phyloP scores from a whole-genome alignment of 192 early-diverging fungal species.

The Coemansia sp. region DNA sequence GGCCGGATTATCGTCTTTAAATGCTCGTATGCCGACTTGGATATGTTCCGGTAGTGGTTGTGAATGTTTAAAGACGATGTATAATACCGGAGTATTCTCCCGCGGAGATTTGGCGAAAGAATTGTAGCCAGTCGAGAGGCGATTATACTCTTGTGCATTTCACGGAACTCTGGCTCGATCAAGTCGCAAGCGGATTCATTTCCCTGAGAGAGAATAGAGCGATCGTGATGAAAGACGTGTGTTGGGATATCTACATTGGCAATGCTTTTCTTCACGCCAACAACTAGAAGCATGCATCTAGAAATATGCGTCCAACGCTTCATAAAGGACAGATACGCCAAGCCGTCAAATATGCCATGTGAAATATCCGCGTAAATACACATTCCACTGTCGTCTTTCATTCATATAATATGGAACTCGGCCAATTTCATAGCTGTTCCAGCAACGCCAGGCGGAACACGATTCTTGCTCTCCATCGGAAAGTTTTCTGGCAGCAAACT shows the following conservation, averaged over 20 bases:
- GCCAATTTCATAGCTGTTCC: constrained; percentile 10
- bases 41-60: background rate
- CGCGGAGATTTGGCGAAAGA: constrained; percentile 17
- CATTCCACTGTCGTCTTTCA: constrained; percentile 25
- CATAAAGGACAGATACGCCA: constrained; percentile 19
- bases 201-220: background rate
- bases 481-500: background rate
- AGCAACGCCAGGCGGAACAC: background rate
- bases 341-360: constrained; percentile 15
- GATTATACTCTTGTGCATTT: background rate
- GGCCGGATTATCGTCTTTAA: background rate
- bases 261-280: background rate
- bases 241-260: no score
- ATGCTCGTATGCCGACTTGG: background rate
- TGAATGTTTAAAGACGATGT: background rate
- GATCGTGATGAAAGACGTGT: background rate
- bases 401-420: constrained; percentile 8
- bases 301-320: constrained; percentile 16
- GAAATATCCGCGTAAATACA: constrained; percentile 14
- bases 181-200: background rate
- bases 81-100: background rate
- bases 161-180: background rate
- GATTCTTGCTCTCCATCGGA: background rate
- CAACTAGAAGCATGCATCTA: constrained; percentile 2
- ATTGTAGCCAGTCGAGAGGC: background rate